Evolutionary conservation across 306 rosid species (phyloP), one percentile per base, ranked within the genome.

Genomic region (Inga leiocalycina): DNA sequence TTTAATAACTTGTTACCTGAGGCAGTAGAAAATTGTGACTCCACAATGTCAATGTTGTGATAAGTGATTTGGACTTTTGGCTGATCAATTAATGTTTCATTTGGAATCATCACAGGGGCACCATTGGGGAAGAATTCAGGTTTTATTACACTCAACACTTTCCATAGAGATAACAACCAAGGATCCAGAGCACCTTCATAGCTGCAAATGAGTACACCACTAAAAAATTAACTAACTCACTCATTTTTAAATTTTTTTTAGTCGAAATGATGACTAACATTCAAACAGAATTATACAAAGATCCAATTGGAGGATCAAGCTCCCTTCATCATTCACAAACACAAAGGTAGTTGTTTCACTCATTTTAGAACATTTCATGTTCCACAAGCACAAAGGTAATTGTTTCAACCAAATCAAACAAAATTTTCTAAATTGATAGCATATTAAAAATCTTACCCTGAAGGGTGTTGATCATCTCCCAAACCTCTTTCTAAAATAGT

Each of bases 181-280:
- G 96, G 92, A 91, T 95, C 99, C 82, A 95, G 92, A 79, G 94
- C 93, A 85, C 93, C 99, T 87, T 95, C 99, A 76, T 92, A 95
- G 83, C 99, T 93, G 72, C 70, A 74, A 77, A 85, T 19, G 57
- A 49, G 75, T 56, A 78, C 54, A 83, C 56, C 43, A 81, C 49
- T 79, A 52, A 70, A 70, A 49, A 79, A 59, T 79, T 61, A 27
- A 84, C 49, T 43, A 56, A 30, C 61, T n/a, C 45, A 73, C 48
- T 56, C 51, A 83, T 32, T 27, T 61, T 68, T 51, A n/a, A 22
- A 3, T 10, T 20, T 59, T 59, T 22, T 10, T 10, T n/a, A 59
- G 0, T 22, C 10, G 34, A 59, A 59, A 59, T n/a, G 30, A 57
- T 20, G 1, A 24, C 66, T 59, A 59, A n/a, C 6, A 59, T 59